phyloP scores from a whole-genome alignment of 2,329 filamentous ascomycete genomes.

The Phaeophleospora eucalypticola region DNA sequence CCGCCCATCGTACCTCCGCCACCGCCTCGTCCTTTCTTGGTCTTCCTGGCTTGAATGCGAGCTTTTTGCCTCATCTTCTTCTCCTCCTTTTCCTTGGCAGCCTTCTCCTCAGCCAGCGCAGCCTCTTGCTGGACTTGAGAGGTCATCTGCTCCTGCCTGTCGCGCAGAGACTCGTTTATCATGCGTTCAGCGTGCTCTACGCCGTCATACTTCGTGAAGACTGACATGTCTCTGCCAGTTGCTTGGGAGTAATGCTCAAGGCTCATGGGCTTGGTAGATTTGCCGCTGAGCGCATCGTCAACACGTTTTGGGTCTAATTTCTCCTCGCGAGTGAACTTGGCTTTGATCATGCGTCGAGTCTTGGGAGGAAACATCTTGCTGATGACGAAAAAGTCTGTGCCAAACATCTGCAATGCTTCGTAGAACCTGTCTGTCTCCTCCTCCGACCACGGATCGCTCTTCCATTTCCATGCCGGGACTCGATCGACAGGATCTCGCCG shows the following conservation, averaged over 20 bases:
- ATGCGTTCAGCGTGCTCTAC: conserved; percentile 34
- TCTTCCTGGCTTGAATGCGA: conserved; percentile 29
- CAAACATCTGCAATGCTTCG: conserved; percentile 68
- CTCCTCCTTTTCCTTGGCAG: conserved; percentile 30
- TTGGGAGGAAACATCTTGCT: conserved; percentile 69
- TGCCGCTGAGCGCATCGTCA: conserved; percentile 55
- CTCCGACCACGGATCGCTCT: conserved; percentile 65
- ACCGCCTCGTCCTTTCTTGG: background rate
- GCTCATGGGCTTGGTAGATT: conserved; percentile 37
- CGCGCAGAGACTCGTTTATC: conserved; percentile 28
- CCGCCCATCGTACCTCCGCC: conserved; percentile 23
- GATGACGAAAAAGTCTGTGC: conserved; percentile 80
- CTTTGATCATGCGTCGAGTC: conserved; percentile 69
- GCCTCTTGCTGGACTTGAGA: conserved; percentile 34
- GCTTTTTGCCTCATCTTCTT: conserved; percentile 31
- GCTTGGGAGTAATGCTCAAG: conserved; percentile 39
- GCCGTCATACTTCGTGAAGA: conserved; percentile 36
- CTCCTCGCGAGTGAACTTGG: conserved; percentile 80
- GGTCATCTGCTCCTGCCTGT: conserved; percentile 32
- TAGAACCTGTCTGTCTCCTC: conserved; percentile 73
- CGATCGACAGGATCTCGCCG: conserved; percentile 46
- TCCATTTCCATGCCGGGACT: conserved; percentile 39
- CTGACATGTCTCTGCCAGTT: conserved; percentile 34
- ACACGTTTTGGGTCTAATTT: conserved; percentile 60
- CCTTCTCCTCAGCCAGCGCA: conserved; percentile 32